Conservation (phyloP, 768 basidiomycete genomes). For the Leccinum olivaceopallidum region DNA sequence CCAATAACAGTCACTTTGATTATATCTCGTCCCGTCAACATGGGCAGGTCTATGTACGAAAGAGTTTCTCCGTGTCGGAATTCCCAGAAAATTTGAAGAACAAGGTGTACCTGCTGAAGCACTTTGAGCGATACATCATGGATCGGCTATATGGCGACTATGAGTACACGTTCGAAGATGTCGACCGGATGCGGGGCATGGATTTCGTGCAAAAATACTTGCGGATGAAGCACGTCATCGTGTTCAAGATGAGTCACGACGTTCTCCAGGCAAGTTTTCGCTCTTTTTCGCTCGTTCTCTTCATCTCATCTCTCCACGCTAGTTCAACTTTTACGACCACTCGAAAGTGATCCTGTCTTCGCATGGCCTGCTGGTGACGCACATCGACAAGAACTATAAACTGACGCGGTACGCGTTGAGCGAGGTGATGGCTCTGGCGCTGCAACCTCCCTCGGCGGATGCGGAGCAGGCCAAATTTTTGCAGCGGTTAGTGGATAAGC, state of each 20-base stretch:
- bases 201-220: constrained; percentile 95
- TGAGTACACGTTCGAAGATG: constrained; percentile 77
- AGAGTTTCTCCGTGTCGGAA: constrained; percentile 63
- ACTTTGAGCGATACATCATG: constrained; percentile 95
- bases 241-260: constrained; percentile 59
- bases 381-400: no score
- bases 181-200: constrained; percentile 75
- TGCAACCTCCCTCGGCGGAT: no score
- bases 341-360: no score
- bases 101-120: constrained; percentile 90
- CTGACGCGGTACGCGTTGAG: no score
- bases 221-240: constrained; percentile 95
- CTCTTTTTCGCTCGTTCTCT: no score
- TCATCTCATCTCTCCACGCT: no score
- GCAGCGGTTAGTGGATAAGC: constrained; percentile 65
- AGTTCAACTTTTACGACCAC: no score
- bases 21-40: constrained; percentile 72
- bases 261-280: no score
- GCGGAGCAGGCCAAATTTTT: no score
- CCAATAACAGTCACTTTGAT: constrained; percentile 67
- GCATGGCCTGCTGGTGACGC: no score
- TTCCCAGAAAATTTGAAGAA: constrained; percentile 84
- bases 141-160: constrained; percentile 84
- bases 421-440: no score
- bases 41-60: constrained; percentile 69